Evolutionary conservation across 495 filamentous ascomycete species (phyloP).

Genomic region (Zalerion maritima): DNA sequence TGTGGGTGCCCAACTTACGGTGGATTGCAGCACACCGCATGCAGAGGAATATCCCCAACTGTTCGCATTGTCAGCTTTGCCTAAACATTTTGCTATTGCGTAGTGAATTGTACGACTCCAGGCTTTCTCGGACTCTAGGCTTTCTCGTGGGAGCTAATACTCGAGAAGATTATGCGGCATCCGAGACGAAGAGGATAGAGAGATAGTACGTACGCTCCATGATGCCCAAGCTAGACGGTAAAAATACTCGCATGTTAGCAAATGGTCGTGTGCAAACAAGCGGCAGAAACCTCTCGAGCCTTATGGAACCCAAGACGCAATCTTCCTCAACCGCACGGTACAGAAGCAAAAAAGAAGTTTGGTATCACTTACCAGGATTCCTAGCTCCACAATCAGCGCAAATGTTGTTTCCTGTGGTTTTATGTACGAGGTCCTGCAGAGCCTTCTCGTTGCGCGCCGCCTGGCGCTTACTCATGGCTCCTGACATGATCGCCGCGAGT

Average conservation of each 20-base stretch:
- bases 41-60: slow-evolving; percentile 94
- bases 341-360: background rate
- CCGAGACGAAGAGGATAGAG: too few species aligned
- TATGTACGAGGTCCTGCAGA: slow-evolving; percentile 79
- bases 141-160: too few species aligned
- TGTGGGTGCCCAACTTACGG: slow-evolving; percentile 92
- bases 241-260: slow-evolving; percentile 12
- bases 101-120: too few species aligned
- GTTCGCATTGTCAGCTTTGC: slow-evolving; percentile 11
- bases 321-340: background rate
- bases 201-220: slow-evolving; percentile 71
- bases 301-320: background rate
- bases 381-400: slow-evolving; percentile 86
- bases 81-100: too few species aligned
- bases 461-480: slow-evolving; percentile 69
- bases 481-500: slow-evolving; percentile 25
- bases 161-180: too few species aligned
- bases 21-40: slow-evolving; percentile 94
- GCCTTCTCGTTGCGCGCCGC: slow-evolving; percentile 90
- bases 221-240: slow-evolving; percentile 77
- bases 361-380: slow-evolving; percentile 68
- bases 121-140: too few species aligned
- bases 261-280: slow-evolving; percentile 9
- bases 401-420: slow-evolving; percentile 77
- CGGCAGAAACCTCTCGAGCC: background rate